Evolutionary conservation across 108 stramenopile species (phyloP).

Genomic region (Skeletonema costatum): DNA sequence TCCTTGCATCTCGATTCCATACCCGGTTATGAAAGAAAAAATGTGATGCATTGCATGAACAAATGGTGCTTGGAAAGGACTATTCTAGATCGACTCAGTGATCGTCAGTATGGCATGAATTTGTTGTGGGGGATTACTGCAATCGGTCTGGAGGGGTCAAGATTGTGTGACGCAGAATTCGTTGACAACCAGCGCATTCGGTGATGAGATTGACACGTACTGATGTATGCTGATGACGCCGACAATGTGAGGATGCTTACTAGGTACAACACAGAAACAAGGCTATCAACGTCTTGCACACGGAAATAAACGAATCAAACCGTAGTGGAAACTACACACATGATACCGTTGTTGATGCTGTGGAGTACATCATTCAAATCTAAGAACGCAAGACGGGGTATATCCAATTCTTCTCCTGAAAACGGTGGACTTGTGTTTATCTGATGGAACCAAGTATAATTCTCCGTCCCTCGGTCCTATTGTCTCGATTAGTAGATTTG

Average conservation of each 20-base stretch:
- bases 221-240: neutral
- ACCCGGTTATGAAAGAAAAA: neutral
- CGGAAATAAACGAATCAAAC: constrained; percentile 2
- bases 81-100: constrained; percentile 45
- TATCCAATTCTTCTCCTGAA: constrained; percentile 19
- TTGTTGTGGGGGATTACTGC: constrained; percentile 43
- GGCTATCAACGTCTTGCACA: constrained; percentile 1
- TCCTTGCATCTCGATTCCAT: constrained; percentile 20
- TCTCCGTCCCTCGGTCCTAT: too few relatives aligned
- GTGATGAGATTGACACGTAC: neutral
- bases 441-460: constrained; percentile 50
- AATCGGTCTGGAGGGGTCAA: constrained; percentile 39
- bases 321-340: constrained; percentile 2
- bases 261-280: neutral
- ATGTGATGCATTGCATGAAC: constrained; percentile 10
- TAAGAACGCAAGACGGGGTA: neutral
- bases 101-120: constrained; percentile 45
- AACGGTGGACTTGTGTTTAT: constrained; percentile 42
- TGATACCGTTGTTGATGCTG: constrained; percentile 24
- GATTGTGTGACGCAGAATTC: constrained; percentile 32
- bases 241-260: neutral
- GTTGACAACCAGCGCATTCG: constrained; percentile 24
- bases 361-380: constrained; percentile 20
- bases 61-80: constrained; percentile 39
- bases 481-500: constrained; percentile 7